Conservation (phyloP, 257 asterid genomes). For the Henckelia pumila region DNA sequence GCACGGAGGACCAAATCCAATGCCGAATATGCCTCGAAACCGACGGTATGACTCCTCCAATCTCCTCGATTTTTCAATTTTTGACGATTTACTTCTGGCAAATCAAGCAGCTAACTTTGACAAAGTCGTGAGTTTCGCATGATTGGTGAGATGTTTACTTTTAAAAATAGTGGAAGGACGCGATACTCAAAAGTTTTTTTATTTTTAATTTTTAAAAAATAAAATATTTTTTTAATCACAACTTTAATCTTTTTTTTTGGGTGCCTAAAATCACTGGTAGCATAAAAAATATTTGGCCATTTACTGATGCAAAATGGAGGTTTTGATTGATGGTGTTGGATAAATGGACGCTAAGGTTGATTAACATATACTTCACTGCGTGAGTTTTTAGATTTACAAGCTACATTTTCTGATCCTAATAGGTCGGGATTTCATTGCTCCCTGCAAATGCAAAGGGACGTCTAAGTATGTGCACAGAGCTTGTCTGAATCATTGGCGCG, state of each 20-base stretch:
- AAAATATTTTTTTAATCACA: too few species aligned
- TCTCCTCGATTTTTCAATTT: background rate
- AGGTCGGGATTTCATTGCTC: slow-evolving; percentile 98
- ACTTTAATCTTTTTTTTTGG: too few species aligned
- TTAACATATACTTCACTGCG: slow-evolving; percentile 5
- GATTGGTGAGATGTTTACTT: too few species aligned
- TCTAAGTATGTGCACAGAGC: slow-evolving; percentile 83
- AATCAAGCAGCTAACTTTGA: background rate
- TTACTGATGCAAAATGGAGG: too few species aligned
- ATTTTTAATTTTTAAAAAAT: too few species aligned
- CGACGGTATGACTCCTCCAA: slow-evolving; percentile 50
- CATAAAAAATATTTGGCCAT: too few species aligned
- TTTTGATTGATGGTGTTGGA: background rate
- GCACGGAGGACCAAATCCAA: slow-evolving; percentile 90
- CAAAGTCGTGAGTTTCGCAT: background rate
- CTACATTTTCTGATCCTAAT: slow-evolving; percentile 27
- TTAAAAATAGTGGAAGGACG: too few species aligned
- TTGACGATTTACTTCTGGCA: slow-evolving; percentile 6
- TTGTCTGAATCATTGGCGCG: slow-evolving; percentile 97
- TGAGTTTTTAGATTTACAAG: slow-evolving; percentile 9
- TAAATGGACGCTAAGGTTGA: slow-evolving; percentile 7
- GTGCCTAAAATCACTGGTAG: too few species aligned
- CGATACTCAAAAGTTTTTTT: too few species aligned
- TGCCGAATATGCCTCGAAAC: slow-evolving; percentile 97
- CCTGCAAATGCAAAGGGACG: slow-evolving; percentile 96